These are phyloP conservation scores for Candida mattraensis DNA, from an alignment of 805 yeast species.

Conservation along the genomic window DNA sequence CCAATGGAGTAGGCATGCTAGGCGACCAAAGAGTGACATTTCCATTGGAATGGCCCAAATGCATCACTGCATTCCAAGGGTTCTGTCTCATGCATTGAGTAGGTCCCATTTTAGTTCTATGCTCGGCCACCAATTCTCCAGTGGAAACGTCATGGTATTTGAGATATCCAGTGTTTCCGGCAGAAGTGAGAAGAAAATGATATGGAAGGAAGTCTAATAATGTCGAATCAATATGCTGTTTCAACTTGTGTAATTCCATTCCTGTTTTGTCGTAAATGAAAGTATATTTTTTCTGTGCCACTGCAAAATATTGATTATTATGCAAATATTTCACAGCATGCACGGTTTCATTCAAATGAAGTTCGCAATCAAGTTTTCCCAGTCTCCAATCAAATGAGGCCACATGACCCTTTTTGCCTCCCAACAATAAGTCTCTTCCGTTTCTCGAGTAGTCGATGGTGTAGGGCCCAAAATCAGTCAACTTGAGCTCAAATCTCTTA, in stretches of 20 bases:
- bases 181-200: slow-evolving; percentile 82
- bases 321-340: slow-evolving; percentile 88
- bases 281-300: slow-evolving; percentile 93
- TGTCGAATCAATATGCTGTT: slow-evolving; percentile 85
- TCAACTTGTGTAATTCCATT: slow-evolving; percentile 85
- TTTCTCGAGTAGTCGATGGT: slow-evolving; percentile 76
- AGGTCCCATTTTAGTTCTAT: slow-evolving; percentile 87
- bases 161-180: slow-evolving; percentile 86
- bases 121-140: slow-evolving; percentile 80
- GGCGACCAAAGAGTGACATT: slow-evolving; percentile 95
- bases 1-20: slow-evolving; percentile 79
- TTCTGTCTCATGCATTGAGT: slow-evolving; percentile 85
- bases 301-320: slow-evolving; percentile 92
- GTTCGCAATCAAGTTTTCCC: slow-evolving; percentile 78
- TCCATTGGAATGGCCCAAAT: slow-evolving; percentile 91
- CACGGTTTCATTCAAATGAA: slow-evolving; percentile 84
- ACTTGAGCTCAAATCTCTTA: slow-evolving; percentile 70
- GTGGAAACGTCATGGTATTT: slow-evolving; percentile 96
- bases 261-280: slow-evolving; percentile 92
- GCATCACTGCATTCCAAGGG: slow-evolving; percentile 94
- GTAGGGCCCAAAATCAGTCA: slow-evolving; percentile 87
- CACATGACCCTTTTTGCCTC: slow-evolving; percentile 92
- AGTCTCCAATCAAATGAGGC: slow-evolving; percentile 96
- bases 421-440: slow-evolving; percentile 81
- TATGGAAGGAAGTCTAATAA: slow-evolving; percentile 86